Evolutionary conservation across 1,139 yeast genomes (phyloP).

Genomic region (Pichia sp.): DNA sequence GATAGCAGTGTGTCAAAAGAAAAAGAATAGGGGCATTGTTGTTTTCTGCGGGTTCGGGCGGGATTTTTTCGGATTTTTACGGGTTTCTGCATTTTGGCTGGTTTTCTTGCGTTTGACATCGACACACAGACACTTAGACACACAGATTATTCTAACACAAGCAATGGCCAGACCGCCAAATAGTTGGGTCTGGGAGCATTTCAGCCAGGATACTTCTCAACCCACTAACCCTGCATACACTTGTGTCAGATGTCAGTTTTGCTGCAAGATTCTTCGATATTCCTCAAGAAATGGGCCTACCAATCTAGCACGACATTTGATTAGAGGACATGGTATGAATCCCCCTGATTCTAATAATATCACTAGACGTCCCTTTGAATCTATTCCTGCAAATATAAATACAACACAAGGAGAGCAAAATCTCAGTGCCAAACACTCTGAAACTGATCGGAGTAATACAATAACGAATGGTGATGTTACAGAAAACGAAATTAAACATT

Average conservation of each 20-base stretch:
- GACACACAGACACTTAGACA: background rate
- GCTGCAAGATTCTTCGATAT: slow-evolving; percentile 25
- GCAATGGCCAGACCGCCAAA: slow-evolving; percentile 31
- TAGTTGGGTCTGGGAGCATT: slow-evolving; percentile 32
- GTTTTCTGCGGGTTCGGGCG: too few species aligned
- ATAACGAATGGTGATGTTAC: too few species aligned
- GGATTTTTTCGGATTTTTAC: too few species aligned
- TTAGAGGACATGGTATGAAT: slow-evolving; percentile 24
- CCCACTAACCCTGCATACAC: slow-evolving; percentile 6
- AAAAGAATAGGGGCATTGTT: too few species aligned
- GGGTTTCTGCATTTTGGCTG: slow-evolving; percentile 5
- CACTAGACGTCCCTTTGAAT: slow-evolving; percentile 25
- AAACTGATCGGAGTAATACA: background rate
- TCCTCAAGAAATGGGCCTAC: slow-evolving; percentile 31
- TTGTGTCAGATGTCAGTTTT: slow-evolving; percentile 21
- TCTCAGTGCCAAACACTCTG: too few species aligned
- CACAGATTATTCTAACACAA: background rate
- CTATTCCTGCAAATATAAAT: background rate
- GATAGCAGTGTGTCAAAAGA: too few species aligned
- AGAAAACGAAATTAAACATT: too few species aligned
- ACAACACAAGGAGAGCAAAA: too few species aligned
- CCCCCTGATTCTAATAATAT: slow-evolving; percentile 22
- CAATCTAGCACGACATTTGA: slow-evolving; percentile 28
- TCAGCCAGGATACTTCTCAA: slow-evolving; percentile 11
- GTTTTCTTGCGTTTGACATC: background rate